Percentiles rank a stretch among this genome's conserved stretches.
Evolutionary conservation across 2,329 filamentous ascomycete genomes (phyloP).

Genomic region (Clonostachys byssicola): DNA sequence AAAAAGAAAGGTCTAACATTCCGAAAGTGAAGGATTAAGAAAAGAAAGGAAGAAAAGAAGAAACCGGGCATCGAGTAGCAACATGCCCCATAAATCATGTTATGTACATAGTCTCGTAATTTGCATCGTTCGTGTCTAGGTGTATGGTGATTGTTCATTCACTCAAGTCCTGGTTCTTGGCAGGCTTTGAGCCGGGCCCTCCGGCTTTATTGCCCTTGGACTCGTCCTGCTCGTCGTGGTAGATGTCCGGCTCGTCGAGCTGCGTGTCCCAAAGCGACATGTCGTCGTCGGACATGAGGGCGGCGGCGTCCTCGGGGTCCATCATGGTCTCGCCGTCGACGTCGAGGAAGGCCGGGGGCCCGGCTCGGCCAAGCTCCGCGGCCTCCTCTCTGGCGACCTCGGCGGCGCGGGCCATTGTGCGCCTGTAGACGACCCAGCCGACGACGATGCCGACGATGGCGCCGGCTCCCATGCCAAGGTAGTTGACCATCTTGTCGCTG

Average conservation of each 20-base stretch:
- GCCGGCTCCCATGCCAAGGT: conserved; percentile 72
- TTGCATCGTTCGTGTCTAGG: no score
- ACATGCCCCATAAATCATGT: no score
- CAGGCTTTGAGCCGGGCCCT: neutral
- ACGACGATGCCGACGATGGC: conserved; percentile 68
- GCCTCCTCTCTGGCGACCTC: conserved; percentile 44
- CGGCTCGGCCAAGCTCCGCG: conserved; percentile 22
- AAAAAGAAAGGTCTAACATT: no score
- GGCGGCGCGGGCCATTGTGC: conserved; percentile 59
- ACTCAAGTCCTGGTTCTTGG: no score
- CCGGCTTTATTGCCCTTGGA: conserved; percentile 10
- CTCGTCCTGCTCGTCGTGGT: conserved; percentile 27
- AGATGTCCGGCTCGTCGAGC: conserved; percentile 5
- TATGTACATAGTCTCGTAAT: no score
- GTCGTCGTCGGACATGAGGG: conserved; percentile 55
- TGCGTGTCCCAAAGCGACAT: conserved; percentile 50
- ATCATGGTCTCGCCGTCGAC: conserved; percentile 32
- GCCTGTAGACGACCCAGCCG: conserved; percentile 79
- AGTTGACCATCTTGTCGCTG: conserved; percentile 77
- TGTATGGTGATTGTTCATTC: no score
- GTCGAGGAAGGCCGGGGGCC: conserved; percentile 28
- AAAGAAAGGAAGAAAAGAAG: no score
- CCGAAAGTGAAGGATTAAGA: no score
- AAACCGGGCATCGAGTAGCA: no score
- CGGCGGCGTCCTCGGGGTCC: conserved; percentile 46